Evolutionary conservation across 2,329 filamentous ascomycete genomes (phyloP).

Genomic region (Erysiphe neolycopersici): DNA sequence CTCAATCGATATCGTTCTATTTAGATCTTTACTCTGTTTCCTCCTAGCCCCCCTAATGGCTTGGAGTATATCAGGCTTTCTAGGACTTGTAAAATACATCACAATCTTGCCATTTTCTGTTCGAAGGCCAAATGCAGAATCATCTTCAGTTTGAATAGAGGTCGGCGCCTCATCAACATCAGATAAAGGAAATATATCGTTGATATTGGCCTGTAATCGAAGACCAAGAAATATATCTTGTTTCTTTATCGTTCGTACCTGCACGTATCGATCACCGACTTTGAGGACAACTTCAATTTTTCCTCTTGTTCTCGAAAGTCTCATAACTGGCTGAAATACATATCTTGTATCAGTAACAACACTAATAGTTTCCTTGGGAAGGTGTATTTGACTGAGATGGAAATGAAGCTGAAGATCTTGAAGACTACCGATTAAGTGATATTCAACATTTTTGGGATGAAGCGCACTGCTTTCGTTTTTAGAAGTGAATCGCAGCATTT

Average conservation of each 20-base stretch:
- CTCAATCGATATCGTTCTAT: slow-evolving; percentile 33
- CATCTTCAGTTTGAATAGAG: slow-evolving; percentile 36
- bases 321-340: slow-evolving; percentile 36
- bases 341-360: slow-evolving; percentile 39
- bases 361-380: slow-evolving; percentile 44
- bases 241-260: slow-evolving; percentile 41
- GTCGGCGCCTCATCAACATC: slow-evolving; percentile 41
- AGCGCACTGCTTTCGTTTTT: slow-evolving; percentile 33
- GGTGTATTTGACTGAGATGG: slow-evolving; percentile 35
- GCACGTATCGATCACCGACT: slow-evolving; percentile 41
- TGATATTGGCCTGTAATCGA: slow-evolving; percentile 34
- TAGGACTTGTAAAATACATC: slow-evolving; percentile 44
- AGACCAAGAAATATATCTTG: slow-evolving; percentile 38
- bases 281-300: slow-evolving; percentile 43
- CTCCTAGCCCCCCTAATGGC: slow-evolving; percentile 34
- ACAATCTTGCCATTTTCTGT: slow-evolving; percentile 44
- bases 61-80: slow-evolving; percentile 34
- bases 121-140: slow-evolving; percentile 37
- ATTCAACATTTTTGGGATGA: slow-evolving; percentile 37
- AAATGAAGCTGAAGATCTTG: slow-evolving; percentile 40
- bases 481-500: slow-evolving; percentile 31
- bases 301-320: slow-evolving; percentile 41
- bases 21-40: slow-evolving; percentile 35
- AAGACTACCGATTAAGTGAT: slow-evolving; percentile 36
- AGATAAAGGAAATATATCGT: slow-evolving; percentile 41